phyloP scores from a whole-genome alignment of 1,284 basidiomycete species.

The Megacollybia platyphylla region DNA sequence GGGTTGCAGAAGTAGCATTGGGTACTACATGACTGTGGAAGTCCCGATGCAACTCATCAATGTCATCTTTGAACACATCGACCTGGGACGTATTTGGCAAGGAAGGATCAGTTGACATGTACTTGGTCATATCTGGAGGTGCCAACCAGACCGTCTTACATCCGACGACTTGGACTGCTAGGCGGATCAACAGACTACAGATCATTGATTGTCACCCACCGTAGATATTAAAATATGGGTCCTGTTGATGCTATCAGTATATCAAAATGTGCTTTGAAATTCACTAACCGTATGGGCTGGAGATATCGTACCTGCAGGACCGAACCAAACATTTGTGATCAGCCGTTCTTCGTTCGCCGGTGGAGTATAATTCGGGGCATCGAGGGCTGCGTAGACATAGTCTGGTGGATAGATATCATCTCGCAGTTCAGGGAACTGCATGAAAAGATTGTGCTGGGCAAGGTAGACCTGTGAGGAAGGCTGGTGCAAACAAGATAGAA shows the following conservation, averaged over 20 bases:
- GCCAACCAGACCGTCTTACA: slow-evolving; percentile 89
- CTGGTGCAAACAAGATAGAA: slow-evolving; percentile 43
- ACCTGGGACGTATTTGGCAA: slow-evolving; percentile 28
- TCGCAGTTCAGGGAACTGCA: slow-evolving; percentile 72
- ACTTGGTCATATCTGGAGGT: slow-evolving; percentile 41
- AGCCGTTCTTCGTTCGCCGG: slow-evolving; percentile 60
- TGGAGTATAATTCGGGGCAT: slow-evolving; percentile 43
- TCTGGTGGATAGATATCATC: slow-evolving; percentile 76
- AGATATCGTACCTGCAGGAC: slow-evolving; percentile 63
- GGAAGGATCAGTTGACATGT: slow-evolving; percentile 37
- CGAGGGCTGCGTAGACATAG: slow-evolving; percentile 62
- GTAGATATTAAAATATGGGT: slow-evolving; percentile 90
- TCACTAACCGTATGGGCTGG: slow-evolving; percentile 86
- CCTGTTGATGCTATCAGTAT: slow-evolving; percentile 30
- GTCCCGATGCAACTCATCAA: slow-evolving; percentile 19
- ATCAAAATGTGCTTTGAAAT: neutral
- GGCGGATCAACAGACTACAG: neutral
- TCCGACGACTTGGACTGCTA: slow-evolving; percentile 76
- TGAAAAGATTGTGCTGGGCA: slow-evolving; percentile 81
- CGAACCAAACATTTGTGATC: slow-evolving; percentile 83
- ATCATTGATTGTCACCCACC: slow-evolving; percentile 28
- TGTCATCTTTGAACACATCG: slow-evolving; percentile 43
- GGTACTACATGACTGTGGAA: slow-evolving; percentile 56
- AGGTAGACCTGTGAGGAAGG: slow-evolving; percentile 48
- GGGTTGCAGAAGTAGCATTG: slow-evolving; percentile 47